Percentiles rank a stretch among this genome's conserved stretches.
These are phyloP conservation scores for Coprinopsis marcescibilis DNA, from an alignment of 768 basidiomycete genomes.

Conservation along the genomic window DNA sequence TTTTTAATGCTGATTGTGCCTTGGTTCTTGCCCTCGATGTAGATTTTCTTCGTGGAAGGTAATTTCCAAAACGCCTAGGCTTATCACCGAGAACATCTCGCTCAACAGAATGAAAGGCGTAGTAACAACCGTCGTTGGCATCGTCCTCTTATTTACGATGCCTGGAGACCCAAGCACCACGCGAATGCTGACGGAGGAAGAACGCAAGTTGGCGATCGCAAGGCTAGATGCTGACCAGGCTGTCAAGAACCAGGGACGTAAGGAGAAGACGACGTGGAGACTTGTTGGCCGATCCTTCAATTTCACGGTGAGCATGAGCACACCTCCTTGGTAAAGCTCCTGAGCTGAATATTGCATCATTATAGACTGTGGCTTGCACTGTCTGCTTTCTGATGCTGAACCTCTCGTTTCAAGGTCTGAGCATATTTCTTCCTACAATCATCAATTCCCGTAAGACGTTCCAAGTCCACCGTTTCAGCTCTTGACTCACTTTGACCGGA, in stretches of 20 bases:
- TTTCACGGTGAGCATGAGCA: constrained; percentile 9
- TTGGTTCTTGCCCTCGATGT: not conserved
- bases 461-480: not conserved
- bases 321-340: not conserved
- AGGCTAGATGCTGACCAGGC: constrained; percentile 25
- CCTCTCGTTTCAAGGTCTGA: constrained; percentile 38
- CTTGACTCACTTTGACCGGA: not conserved
- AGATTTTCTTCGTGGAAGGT: constrained; percentile 42
- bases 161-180: constrained; percentile 22
- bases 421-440: constrained; percentile 43
- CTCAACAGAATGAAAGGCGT: not conserved
- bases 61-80: not conserved
- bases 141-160: constrained; percentile 19
- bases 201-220: constrained; percentile 22
- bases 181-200: constrained; percentile 21
- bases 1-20: not conserved
- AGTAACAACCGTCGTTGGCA: constrained; percentile 7
- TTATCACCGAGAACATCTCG: not conserved
- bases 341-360: not conserved
- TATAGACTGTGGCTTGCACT: constrained; percentile 25
- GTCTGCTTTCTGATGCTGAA: constrained; percentile 29
- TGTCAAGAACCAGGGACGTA: not conserved
- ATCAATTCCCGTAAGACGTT: constrained; percentile 33
- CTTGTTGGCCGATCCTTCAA: constrained; percentile 13
- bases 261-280: constrained; percentile 9